Evolutionary conservation across 345 rosid genomes (phyloP), one percentile per base, ranked within the genome.

Genomic region (Erysimum cheiranthoides): DNA sequence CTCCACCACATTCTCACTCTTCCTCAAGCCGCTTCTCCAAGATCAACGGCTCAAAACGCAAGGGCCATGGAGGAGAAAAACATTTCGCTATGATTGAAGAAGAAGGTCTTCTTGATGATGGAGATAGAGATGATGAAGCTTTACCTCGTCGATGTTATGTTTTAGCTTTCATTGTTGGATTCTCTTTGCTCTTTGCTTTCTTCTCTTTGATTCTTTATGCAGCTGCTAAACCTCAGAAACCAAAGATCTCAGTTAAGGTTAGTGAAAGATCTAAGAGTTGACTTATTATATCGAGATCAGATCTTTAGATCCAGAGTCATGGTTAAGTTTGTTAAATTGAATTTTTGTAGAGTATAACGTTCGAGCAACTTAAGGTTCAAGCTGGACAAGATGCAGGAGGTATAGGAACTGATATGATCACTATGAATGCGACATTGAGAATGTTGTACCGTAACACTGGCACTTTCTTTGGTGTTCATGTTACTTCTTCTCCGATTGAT

Each of bases 401-500:
- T 14, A 93, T 94, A 28, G 86, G 97, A 34, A 94, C 98, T n/a
- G 97, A 87, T 61, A 92, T 92, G 98, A 88, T 94, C 77, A 78
- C 89, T 2, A 83, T 89, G 74, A 92, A 92, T 66, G 90, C 98
- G 14, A 92, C 95, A 0, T 62, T 89, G 68, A 94, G 80, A 73
- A 79, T 94, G 86, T 67, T 81, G 53, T 94, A 94, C 40, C 81
- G 95, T 4, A 94, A 92, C 90, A 89, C 88, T 0, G 98, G 97
- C 45, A 90, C 97, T 8, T 94, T 94, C 77, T 94, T 94, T 53
- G 98, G 98, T 10, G 95, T 92, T 54, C 97, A 92, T 65, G 98
- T 92, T 10, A 77, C 90, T 5, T 79, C 98, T 34, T 74, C 92
- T 45, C 92, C 95, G 12, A 64, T 90, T 4, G 97, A 94, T 82